Conservation (phyloP, 2,329 filamentous ascomycete genomes). For the Pseudocercospora vitis region DNA sequence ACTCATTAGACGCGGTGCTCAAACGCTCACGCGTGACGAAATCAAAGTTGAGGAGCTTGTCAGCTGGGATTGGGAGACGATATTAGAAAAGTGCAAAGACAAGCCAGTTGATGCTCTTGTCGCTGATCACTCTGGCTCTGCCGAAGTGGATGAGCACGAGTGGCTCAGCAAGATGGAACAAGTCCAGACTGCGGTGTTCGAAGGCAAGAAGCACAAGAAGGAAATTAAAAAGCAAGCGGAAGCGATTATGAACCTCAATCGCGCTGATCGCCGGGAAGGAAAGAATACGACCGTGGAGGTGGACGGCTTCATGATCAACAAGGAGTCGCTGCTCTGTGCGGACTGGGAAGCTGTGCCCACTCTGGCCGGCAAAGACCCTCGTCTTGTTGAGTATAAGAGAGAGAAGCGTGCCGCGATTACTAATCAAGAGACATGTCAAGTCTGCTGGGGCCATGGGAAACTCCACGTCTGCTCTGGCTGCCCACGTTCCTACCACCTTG, state of each 20-base stretch:
- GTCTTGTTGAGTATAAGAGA: conserved; percentile 51
- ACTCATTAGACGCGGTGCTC: conserved; percentile 55
- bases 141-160: conserved; percentile 50
- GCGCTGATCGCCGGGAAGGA: conserved; percentile 52
- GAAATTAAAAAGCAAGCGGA: conserved; percentile 38
- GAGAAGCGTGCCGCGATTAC: conserved; percentile 50
- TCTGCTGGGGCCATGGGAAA: conserved; percentile 53
- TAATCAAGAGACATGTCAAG: conserved; percentile 56
- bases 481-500: conserved; percentile 55
- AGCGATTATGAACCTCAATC: conserved; percentile 33
- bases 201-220: conserved; percentile 55
- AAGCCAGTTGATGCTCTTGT: conserved; percentile 47
- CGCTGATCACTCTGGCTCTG: conserved; percentile 33
- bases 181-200: conserved; percentile 58
- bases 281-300: conserved; percentile 61
- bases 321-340: conserved; percentile 55
- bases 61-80: conserved; percentile 57
- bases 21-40: conserved; percentile 53
- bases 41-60: conserved; percentile 59
- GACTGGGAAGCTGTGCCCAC: conserved; percentile 61
- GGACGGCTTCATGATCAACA: conserved; percentile 57
- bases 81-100: conserved; percentile 56
- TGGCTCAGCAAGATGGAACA: conserved; percentile 60
- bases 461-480: conserved; percentile 53
- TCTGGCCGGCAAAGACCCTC: conserved; percentile 55